Percentiles rank a stretch among this genome's conserved stretches.
These are phyloP conservation scores for Quercus gilva DNA, from an alignment of 306 rosid genomes.

Conservation along the genomic window DNA sequence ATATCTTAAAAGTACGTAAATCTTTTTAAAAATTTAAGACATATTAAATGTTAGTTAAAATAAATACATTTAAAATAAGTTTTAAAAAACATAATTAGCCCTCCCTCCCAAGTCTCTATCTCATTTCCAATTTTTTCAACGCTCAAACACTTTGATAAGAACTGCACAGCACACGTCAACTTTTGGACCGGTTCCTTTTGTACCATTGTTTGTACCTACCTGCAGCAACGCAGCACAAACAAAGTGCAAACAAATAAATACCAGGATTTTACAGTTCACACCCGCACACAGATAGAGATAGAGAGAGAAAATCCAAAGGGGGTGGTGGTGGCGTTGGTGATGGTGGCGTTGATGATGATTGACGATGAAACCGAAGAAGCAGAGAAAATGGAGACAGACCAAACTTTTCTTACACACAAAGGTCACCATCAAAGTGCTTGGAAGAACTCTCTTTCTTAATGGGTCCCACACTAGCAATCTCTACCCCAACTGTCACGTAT, in stretches of 20 bases:
- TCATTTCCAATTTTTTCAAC: neutral
- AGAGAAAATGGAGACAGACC: constrained; percentile 23
- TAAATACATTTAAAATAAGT: neutral
- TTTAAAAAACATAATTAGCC: too few species aligned
- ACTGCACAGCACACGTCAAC: constrained; percentile 15
- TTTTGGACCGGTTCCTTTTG: neutral
- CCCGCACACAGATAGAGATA: neutral
- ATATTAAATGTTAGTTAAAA: neutral
- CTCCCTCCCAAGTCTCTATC: neutral
- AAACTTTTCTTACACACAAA: constrained; percentile 28
- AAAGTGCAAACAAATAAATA: too few species aligned
- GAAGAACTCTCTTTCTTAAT: neutral
- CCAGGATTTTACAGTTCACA: neutral
- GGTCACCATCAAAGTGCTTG: neutral
- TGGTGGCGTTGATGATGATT: constrained; percentile 36
- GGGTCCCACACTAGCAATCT: constrained; percentile 41
- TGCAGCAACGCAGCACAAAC: neutral
- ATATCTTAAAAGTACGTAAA: too few species aligned
- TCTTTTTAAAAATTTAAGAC: accelerated
- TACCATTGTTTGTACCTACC: neutral
- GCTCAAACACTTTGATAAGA: neutral
- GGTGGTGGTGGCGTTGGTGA: neutral
- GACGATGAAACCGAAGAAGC: constrained; percentile 10
- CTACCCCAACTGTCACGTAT: constrained; percentile 70
- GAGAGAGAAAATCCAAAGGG: neutral